Conservation (phyloP, 805 yeast genomes). For the Grigorovia yakushimaensis region DNA sequence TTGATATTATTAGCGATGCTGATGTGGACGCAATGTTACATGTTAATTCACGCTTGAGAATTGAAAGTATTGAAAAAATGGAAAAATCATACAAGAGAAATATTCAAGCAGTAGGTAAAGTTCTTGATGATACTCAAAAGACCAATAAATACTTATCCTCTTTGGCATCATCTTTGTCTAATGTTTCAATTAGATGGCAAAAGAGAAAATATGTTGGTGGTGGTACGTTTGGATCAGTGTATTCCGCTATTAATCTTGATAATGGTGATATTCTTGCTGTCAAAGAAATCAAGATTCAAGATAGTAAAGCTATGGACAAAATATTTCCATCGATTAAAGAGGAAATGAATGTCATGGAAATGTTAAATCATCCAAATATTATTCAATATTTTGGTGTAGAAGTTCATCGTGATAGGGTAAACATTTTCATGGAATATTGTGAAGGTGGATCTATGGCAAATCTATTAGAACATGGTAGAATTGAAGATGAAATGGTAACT, state of each 20-base stretch:
- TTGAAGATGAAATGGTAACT: constrained; percentile 88
- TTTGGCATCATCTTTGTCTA: constrained; percentile 80
- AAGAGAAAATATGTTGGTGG: constrained; percentile 91
- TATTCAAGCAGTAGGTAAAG: constrained; percentile 64
- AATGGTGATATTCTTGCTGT: constrained; percentile 97
- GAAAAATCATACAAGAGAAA: constrained; percentile 43
- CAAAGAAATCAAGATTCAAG: constrained; percentile 87
- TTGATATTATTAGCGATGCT: constrained; percentile 34
- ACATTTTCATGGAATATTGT: constrained; percentile 95
- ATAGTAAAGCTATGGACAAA: constrained; percentile 72
- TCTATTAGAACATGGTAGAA: constrained; percentile 79
- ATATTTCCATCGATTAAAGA: constrained; percentile 85
- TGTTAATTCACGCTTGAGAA: constrained; percentile 56
- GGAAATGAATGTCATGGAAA: constrained; percentile 93
- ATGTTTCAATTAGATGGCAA: constrained; percentile 93
- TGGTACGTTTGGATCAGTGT: constrained; percentile 93
- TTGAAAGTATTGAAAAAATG: constrained; percentile 52
- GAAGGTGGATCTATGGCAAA: constrained; percentile 90
- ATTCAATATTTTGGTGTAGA: constrained; percentile 97
- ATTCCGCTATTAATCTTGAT: constrained; percentile 83
- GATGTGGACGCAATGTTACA: constrained; percentile 46
- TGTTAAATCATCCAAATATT: constrained; percentile 91
- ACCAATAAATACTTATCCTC: constrained; percentile 82
- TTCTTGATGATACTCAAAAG: constrained; percentile 74
- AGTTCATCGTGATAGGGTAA: constrained; percentile 91